Conservation (phyloP, 225 moss, liverwort and hornwort genomes). For the Lunularia cruciata region DNA sequence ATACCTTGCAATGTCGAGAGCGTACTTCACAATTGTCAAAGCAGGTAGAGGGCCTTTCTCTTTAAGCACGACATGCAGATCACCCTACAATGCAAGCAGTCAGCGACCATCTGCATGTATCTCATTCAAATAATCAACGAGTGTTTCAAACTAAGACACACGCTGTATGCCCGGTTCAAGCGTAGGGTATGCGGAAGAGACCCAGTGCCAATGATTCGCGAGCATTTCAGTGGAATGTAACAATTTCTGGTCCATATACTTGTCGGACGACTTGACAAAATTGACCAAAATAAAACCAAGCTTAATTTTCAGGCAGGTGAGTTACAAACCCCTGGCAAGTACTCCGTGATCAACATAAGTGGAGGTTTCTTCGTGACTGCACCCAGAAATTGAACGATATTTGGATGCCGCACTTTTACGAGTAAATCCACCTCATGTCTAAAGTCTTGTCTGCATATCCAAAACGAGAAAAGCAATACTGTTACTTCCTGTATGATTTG, state of each 20-base stretch:
- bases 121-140: too few relatives aligned
- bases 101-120: too few relatives aligned
- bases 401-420: conserved; percentile 79
- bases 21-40: conserved; percentile 51
- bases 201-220: too few relatives aligned
- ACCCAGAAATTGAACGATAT: conserved; percentile 86
- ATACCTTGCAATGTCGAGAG: conserved; percentile 73
- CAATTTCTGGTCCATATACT: too few relatives aligned
- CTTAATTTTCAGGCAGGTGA: too few relatives aligned
- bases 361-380: conserved; percentile 70
- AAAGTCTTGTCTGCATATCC: conserved; percentile 55
- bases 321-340: conserved; percentile 57
- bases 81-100: conserved; percentile 48
- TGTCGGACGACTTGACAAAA: too few relatives aligned
- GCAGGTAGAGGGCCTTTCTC: conserved; percentile 33
- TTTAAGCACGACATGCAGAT: conserved; percentile 59
- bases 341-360: conserved; percentile 84
- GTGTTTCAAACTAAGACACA: too few relatives aligned
- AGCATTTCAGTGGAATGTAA: too few relatives aligned
- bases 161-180: too few relatives aligned
- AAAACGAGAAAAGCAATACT: background rate
- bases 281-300: too few relatives aligned
- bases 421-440: conserved; percentile 89
- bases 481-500: too few relatives aligned
- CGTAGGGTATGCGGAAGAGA: too few relatives aligned